Evolutionary conservation across 2,329 filamentous ascomycete species (phyloP).

Genomic region (Paraphoma chrysanthemicola): DNA sequence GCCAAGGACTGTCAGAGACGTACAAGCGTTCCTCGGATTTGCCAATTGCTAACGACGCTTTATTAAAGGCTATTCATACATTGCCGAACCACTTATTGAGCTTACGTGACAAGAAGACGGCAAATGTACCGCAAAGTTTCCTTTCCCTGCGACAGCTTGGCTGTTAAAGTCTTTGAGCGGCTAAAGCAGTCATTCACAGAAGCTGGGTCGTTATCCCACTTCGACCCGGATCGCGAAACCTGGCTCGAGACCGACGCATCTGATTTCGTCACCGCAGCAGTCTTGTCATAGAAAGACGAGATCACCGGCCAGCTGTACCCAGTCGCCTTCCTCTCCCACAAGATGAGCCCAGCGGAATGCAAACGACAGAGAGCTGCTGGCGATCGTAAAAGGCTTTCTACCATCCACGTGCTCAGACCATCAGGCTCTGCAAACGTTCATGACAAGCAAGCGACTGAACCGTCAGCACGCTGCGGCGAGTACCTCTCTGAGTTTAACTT

Average conservation of each 20-base stretch:
- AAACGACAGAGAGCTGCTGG: constrained; percentile 49
- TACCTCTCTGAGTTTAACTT: constrained; percentile 8
- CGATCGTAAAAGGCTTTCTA: constrained; percentile 37
- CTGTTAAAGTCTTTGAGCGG: constrained; percentile 3
- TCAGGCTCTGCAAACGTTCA: constrained; percentile 39
- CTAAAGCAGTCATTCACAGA: constrained; percentile 20
- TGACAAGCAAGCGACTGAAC: constrained; percentile 29
- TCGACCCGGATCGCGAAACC: constrained; percentile 15
- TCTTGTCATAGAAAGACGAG: constrained; percentile 15
- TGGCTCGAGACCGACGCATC: constrained; percentile 30
- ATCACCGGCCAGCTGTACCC: constrained; percentile 8
- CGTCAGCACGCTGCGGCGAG: constrained; percentile 28
- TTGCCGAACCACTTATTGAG: constrained; percentile 4
- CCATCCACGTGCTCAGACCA: constrained; percentile 37
- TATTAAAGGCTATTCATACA: constrained; percentile 18
- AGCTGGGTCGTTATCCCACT: constrained; percentile 21
- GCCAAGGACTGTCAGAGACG: constrained; percentile 18
- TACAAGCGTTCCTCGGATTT: constrained; percentile 40
- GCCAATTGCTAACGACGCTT: constrained; percentile 42
- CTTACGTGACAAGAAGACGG: background rate
- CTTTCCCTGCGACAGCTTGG: background rate
- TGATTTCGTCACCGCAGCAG: constrained; percentile 8
- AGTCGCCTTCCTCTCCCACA: constrained; percentile 31
- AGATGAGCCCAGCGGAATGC: constrained; percentile 22
- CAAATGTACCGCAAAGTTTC: background rate